These are phyloP conservation scores for Diaporthe citrichinensis DNA, from an alignment of 2,329 filamentous ascomycete species.

Conservation along the genomic window DNA sequence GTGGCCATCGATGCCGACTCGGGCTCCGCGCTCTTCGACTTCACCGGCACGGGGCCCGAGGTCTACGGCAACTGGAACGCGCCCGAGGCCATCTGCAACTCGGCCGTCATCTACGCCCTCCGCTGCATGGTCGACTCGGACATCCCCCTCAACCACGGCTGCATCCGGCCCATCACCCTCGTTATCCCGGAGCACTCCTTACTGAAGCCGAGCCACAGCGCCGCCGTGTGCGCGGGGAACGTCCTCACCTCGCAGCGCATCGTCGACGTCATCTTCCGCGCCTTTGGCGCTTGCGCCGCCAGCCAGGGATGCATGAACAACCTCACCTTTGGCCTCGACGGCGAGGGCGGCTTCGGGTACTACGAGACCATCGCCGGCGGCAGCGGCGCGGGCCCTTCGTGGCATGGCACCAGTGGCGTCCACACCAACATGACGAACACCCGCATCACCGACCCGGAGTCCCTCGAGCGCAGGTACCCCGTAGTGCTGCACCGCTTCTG, in stretches of 20 bases:
- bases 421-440: slow-evolving; percentile 49
- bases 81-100: slow-evolving; percentile 40
- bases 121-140: slow-evolving; percentile 51
- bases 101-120: slow-evolving; percentile 54
- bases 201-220: slow-evolving; percentile 47
- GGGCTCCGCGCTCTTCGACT: slow-evolving; percentile 52
- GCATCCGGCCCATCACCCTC: slow-evolving; percentile 51
- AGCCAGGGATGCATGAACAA: slow-evolving; percentile 50
- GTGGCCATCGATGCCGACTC: slow-evolving; percentile 48
- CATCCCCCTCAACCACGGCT: slow-evolving; percentile 55
- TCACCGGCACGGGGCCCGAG: slow-evolving; percentile 50
- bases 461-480: slow-evolving; percentile 52
- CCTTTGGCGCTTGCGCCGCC: slow-evolving; percentile 46
- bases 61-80: slow-evolving; percentile 52
- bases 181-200: slow-evolving; percentile 49
- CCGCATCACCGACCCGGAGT: slow-evolving; percentile 48
- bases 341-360: slow-evolving; percentile 44
- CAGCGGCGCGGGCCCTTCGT: slow-evolving; percentile 48
- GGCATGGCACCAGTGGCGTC: slow-evolving; percentile 44
- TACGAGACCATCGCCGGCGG: slow-evolving; percentile 51
- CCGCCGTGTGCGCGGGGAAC: slow-evolving; percentile 58
- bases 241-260: slow-evolving; percentile 48
- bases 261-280: slow-evolving; percentile 49
- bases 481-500: slow-evolving; percentile 49
- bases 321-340: slow-evolving; percentile 48